A percentile compares a stretch with the other conserved stretches of the same genome.
Conservation (phyloP, 2,329 filamentous ascomycete species). For the Ceratocystis ficicola region DNA sequence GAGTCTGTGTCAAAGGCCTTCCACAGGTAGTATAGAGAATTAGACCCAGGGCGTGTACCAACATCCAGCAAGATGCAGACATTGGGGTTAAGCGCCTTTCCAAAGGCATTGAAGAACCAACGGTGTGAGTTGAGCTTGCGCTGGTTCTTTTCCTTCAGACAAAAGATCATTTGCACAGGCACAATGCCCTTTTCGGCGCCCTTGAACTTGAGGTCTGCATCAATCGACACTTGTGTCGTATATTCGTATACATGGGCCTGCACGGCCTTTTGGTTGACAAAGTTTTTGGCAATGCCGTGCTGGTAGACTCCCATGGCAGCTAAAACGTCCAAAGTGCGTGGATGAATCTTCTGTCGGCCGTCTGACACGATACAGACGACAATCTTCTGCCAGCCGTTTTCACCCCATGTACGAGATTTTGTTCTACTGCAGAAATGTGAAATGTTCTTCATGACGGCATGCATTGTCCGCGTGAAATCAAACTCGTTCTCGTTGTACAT, state of each 20-base stretch:
- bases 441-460: conserved; percentile 97
- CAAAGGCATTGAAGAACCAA: conserved; percentile 99
- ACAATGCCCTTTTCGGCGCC: conserved; percentile 98
- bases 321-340: conserved; percentile 80
- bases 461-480: conserved; percentile 93
- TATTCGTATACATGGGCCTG: conserved; percentile 98
- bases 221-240: conserved; percentile 92
- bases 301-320: conserved; percentile 98
- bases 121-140: conserved; percentile 97
- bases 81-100: conserved; percentile 81
- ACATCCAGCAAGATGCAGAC: conserved; percentile 96
- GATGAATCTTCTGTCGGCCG: conserved; percentile 79
- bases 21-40: conserved; percentile 94
- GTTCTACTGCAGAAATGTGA: conserved; percentile 87
- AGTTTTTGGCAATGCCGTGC: conserved; percentile 95
- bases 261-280: conserved; percentile 90
- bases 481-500: conserved; percentile 99
- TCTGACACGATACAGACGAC: conserved; percentile 95
- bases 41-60: conserved; percentile 78
- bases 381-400: conserved; percentile 97
- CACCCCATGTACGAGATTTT: conserved; percentile 91
- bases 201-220: conserved; percentile 95
- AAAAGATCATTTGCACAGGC: conserved; percentile 96
- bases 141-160: conserved; percentile 91
- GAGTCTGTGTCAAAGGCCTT: conserved; percentile 98